These are phyloP conservation scores for Aspergillus ibericus DNA, from an alignment of 2,329 filamentous ascomycete species.

Conservation along the genomic window DNA sequence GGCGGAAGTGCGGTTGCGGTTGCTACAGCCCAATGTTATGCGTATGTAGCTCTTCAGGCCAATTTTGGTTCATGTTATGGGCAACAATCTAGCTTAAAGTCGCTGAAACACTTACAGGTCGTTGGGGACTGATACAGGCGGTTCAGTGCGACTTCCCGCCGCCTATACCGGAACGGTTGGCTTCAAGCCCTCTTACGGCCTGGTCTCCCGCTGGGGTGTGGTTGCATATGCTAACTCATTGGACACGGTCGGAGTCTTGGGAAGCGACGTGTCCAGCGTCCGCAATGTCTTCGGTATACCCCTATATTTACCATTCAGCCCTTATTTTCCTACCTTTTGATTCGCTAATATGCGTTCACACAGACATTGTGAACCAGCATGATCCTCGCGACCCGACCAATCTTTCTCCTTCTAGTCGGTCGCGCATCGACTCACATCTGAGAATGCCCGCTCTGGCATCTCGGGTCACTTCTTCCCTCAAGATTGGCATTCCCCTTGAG, in stretches of 20 bases:
- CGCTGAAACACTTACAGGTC: conserved; percentile 50
- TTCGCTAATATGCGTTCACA: conserved; percentile 21
- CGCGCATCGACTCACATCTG: conserved; percentile 49
- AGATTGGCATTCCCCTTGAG: conserved; percentile 65
- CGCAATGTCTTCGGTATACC: conserved; percentile 51
- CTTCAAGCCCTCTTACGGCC: conserved; percentile 89
- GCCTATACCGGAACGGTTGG: conserved; percentile 81
- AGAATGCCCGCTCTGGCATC: conserved; percentile 21
- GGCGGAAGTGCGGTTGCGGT: conserved; percentile 91
- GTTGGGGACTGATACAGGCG: conserved; percentile 90
- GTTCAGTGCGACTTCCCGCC: conserved; percentile 81
- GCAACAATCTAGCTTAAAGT: conserved; percentile 1
- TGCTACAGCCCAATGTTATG: conserved; percentile 60
- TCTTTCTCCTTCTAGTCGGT: conserved; percentile 58
- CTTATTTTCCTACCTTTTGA: background rate
- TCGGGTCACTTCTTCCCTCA: conserved; percentile 35
- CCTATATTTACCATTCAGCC: conserved; percentile 25
- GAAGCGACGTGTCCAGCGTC: conserved; percentile 54
- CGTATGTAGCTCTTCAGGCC: conserved; percentile 41
- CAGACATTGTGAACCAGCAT: conserved; percentile 56
- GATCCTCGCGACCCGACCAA: conserved; percentile 77
- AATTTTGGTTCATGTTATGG: background rate
- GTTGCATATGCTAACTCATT: conserved; percentile 90
- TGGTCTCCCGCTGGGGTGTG: conserved; percentile 81
- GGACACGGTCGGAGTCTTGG: conserved; percentile 82